A percentile compares a stretch with the other conserved stretches of the same genome.
phyloP scores from a whole-genome alignment of 257 asterid genomes.

The Solanum etuberosum region DNA sequence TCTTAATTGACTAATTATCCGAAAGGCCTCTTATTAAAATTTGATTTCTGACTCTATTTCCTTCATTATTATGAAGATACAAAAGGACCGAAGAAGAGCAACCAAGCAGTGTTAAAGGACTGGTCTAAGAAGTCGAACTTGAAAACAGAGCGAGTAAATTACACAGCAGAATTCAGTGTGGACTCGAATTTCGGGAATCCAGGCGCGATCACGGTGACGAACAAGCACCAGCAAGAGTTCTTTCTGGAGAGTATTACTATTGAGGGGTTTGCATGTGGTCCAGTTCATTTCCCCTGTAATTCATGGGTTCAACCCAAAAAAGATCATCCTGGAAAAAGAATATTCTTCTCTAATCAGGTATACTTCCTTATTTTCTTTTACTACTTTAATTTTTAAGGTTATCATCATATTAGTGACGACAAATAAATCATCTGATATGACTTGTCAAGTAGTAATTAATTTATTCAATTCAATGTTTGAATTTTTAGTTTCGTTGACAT shows the following conservation, averaged over 20 bases:
- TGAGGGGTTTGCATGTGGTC: constrained; percentile 88
- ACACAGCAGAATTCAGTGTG: constrained; percentile 64
- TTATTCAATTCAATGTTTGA: not conserved
- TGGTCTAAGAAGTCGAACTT: constrained; percentile 86
- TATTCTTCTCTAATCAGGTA: constrained; percentile 91
- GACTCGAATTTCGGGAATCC: constrained; percentile 77
- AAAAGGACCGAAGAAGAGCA: constrained; percentile 65
- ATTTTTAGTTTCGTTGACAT: not conserved
- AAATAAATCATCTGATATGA: not conserved
- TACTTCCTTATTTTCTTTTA: not conserved
- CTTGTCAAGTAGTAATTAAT: not conserved
- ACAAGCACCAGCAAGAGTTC: constrained; percentile 84
- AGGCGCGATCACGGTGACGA: constrained; percentile 66
- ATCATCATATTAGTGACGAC: not conserved
- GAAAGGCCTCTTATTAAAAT: not conserved
- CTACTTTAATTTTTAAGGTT: not conserved
- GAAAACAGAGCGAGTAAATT: constrained; percentile 70
- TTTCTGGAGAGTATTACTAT: constrained; percentile 73
- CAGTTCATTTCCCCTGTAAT: constrained; percentile 78
- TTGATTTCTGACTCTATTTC: not conserved
- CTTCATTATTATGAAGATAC: constrained; percentile 26
- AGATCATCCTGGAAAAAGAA: constrained; percentile 59
- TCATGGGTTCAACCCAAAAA: constrained; percentile 85
- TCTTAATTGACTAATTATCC: not conserved
- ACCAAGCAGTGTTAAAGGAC: constrained; percentile 50